These are phyloP conservation scores for Coccomyxa sp. DNA, from an alignment of 139 green algal genomes.

Conservation along the genomic window DNA sequence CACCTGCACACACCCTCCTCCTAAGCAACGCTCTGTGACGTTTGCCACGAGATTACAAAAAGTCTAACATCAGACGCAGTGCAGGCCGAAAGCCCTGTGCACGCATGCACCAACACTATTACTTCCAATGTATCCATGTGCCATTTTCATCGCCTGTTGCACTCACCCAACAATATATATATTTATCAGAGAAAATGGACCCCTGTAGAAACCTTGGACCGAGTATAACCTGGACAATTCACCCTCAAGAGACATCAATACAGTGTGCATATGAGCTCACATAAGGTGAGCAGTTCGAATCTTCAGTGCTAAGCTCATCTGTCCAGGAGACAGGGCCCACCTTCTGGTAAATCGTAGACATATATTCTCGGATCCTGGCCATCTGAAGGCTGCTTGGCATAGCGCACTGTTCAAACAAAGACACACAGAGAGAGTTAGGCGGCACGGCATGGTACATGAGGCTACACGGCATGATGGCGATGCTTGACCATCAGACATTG, in stretches of 20 bases:
- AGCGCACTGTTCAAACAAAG: neutral
- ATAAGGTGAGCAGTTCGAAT: too few relatives aligned
- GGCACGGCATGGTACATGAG: neutral
- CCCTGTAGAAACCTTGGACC: too few relatives aligned
- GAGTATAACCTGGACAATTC: neutral
- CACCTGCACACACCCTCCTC: neutral
- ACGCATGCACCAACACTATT: neutral
- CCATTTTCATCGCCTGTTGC: too few relatives aligned
- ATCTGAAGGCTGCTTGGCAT: neutral
- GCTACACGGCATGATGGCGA: neutral
- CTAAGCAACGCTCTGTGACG: neutral
- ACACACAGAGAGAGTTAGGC: neutral
- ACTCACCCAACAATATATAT: neutral
- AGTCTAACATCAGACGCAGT: neutral
- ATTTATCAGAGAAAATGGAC: neutral
- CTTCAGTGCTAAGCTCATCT: too few relatives aligned
- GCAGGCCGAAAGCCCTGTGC: neutral
- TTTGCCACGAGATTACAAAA: neutral
- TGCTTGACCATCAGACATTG: neutral
- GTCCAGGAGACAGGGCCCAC: too few relatives aligned
- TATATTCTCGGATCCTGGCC: neutral
- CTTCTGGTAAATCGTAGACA: neutral
- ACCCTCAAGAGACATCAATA: neutral
- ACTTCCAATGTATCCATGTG: too few relatives aligned
- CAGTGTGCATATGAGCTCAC: neutral